Evolutionary conservation across 306 rosid species (phyloP).

Genomic region (Prunus kanzakura): DNA sequence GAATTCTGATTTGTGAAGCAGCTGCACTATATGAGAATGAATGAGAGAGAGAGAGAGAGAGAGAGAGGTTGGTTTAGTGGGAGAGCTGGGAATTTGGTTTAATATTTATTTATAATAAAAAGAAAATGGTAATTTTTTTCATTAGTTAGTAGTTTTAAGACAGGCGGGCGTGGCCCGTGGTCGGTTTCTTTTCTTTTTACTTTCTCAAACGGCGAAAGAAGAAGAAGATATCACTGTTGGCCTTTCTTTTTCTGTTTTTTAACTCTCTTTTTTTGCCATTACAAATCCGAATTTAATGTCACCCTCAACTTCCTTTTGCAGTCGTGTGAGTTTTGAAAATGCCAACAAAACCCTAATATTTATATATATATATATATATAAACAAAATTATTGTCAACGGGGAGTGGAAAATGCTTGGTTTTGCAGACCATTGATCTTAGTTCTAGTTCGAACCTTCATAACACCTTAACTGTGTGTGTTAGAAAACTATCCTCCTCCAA

Average conservation of each 20-base stretch:
- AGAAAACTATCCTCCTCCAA: no score
- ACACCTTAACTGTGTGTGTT: no score
- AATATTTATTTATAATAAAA: background rate
- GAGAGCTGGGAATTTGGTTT: conserved; percentile 1
- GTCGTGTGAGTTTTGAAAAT: no score
- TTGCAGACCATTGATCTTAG: no score
- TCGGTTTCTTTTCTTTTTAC: background rate
- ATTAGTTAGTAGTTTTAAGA: background rate
- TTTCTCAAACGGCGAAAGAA: background rate
- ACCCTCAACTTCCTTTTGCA: no score
- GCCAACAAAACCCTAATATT: no score
- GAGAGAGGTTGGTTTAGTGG: background rate
- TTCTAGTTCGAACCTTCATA: no score
- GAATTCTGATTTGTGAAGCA: background rate
- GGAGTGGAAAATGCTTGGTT: rapidly evolving
- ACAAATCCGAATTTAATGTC: no score
- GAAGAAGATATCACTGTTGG: background rate
- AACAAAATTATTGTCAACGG: no score
- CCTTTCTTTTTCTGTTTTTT: no score
- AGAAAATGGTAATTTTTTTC: background rate
- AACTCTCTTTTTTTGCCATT: no score
- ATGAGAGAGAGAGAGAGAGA: background rate
- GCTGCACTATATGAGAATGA: background rate
- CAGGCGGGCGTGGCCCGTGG: background rate
- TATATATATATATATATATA: no score